phyloP scores from a whole-genome alignment of 2,329 filamentous ascomycete species.

The Atkinsonella hypoxylon region DNA sequence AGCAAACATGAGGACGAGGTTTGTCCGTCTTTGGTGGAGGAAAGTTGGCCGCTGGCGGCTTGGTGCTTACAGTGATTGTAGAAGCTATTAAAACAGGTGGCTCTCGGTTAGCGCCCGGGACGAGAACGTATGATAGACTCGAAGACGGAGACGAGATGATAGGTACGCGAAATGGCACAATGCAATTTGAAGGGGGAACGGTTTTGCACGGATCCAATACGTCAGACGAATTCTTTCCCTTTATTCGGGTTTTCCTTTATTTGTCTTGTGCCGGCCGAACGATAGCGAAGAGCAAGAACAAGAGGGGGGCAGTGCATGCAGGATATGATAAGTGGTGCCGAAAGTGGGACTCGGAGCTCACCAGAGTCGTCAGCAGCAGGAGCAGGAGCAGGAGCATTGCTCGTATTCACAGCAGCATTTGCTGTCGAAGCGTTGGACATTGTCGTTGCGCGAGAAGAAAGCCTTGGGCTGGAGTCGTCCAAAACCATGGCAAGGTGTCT shows the following conservation, averaged over 20 bases:
- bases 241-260: too few relatives aligned
- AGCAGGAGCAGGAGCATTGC: conserved; percentile 8
- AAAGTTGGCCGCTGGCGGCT: conserved; percentile 33
- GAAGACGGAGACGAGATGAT: not conserved
- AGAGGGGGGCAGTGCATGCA: conserved; percentile 22
- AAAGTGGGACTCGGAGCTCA: conserved; percentile 17
- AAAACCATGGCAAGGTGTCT: conserved; percentile 23
- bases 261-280: conserved; percentile 5
- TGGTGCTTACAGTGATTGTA: conserved; percentile 40
- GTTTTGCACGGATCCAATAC: not conserved
- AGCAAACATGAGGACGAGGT: conserved; percentile 87
- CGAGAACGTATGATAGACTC: not conserved
- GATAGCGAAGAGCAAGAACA: conserved; percentile 13
- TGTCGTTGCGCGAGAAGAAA: conserved; percentile 21
- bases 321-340: not conserved
- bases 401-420: conserved; percentile 16
- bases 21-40: conserved; percentile 94
- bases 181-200: not conserved
- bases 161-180: not conserved
- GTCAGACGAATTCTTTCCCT: not conserved
- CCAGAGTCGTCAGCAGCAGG: conserved; percentile 25
- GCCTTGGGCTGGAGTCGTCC: conserved; percentile 26
- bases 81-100: conserved; percentile 23
- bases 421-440: conserved; percentile 25
- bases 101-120: conserved; percentile 17